Base-by-base conservation (phyloP, 2,329 filamentous ascomycete species). In the Botrytis fabae region DNA sequence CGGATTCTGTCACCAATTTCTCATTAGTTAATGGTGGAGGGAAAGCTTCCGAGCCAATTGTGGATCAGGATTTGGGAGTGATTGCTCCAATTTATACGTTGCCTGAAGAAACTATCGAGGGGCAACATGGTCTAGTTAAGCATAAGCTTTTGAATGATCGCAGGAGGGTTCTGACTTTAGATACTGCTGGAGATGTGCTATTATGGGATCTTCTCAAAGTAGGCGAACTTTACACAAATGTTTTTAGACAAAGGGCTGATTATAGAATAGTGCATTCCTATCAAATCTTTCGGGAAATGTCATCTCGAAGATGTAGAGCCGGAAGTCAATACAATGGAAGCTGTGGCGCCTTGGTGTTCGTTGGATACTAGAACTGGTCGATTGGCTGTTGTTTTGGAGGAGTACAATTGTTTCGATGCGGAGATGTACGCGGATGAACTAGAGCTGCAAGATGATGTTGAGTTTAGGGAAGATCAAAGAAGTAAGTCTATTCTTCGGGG, bases 401-500 rank as follows among this genome's bases (percentile, higher is more conserved):
- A 95, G 59, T 97, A 96, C 79, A 97, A 97, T 78, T 98, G 95
- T 81, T 99, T 99, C 78, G 96, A 99, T 82, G 96, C 95, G 25
- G 96, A 99, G 80, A 92, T 97, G 82, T 99, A 99, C 81, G 95
- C 94, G 1, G 96, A 99, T 80, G 95, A 98, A 82, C 84, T 97
- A 51, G 86, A 90, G 59, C 78, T 95, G 71, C 88, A 92, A 18
- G 91, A 94, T 75, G 85, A 89, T n/a, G 85, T 92, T 28, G 91
- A 95, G 20, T 97, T 97, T 80, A 87, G 92, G 73, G 95, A 98
- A 78, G 96, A 99, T 78, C 95, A 98, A 83, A 90, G 96, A 84
- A 97, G 93, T 95, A 87, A 80, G 90, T 82, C 6, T 74, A 18
- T 28, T 28, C 32, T 44, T 65, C 35, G n/a, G n/a, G 32, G 22